Evolutionary conservation across 2,329 filamentous ascomycete species (phyloP).

Genomic region (Gaeumannomyces sp.): DNA sequence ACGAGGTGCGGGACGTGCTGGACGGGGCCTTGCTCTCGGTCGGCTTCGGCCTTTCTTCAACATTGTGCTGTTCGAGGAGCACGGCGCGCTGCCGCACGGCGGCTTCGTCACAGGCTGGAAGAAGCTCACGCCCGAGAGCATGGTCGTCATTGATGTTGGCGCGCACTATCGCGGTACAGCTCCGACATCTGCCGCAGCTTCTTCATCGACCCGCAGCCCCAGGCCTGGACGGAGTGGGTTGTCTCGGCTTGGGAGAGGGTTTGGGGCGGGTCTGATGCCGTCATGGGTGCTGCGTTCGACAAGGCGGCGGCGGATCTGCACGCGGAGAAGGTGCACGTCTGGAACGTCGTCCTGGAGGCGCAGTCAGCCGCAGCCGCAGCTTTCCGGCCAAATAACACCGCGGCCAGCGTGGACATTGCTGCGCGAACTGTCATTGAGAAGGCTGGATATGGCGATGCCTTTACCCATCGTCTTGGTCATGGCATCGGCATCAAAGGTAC

Average conservation of each 20-base stretch:
- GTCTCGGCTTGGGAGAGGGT: not conserved
- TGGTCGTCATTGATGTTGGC: conserved; percentile 58
- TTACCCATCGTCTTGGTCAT: conserved; percentile 58
- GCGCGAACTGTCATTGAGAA: conserved; percentile 50
- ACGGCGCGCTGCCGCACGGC: conserved; percentile 47
- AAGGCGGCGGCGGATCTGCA: conserved; percentile 17
- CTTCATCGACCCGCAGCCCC: conserved; percentile 34
- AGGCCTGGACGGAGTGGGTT: not conserved
- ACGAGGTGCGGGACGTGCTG: conserved; percentile 49
- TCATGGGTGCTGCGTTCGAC: not conserved
- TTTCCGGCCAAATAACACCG: conserved; percentile 45
- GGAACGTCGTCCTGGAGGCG: conserved; percentile 56
- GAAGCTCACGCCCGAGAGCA: conserved; percentile 44
- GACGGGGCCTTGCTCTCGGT: conserved; percentile 48
- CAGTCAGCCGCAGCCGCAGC: conserved; percentile 48
- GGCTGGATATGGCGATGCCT: conserved; percentile 52
- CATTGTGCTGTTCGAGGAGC: conserved; percentile 55
- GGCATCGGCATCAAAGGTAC: conserved; percentile 55
- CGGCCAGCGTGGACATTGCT: conserved; percentile 55
- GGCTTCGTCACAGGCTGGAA: conserved; percentile 46
- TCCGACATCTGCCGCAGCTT: conserved; percentile 60
- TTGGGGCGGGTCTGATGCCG: not conserved
- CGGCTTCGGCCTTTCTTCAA: conserved; percentile 56
- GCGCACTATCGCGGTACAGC: conserved; percentile 57
- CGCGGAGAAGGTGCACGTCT: conserved; percentile 49